Conservation (phyloP, 192 early-diverging fungal species). For the Geranomyces variabilis region DNA sequence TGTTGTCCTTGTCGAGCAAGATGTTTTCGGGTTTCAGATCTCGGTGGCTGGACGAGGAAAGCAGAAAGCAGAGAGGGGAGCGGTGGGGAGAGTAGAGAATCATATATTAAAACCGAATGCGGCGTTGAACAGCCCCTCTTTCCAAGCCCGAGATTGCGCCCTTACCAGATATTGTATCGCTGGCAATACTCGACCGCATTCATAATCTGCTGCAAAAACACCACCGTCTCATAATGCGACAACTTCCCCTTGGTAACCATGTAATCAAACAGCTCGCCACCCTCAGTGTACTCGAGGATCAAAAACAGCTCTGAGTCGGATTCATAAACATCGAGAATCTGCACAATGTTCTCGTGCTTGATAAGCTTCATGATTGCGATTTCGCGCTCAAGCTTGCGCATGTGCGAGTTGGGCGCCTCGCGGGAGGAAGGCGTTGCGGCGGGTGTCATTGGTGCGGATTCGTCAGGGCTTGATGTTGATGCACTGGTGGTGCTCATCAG, state of each 20-base stretch:
- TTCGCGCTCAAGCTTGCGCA: slow-evolving; percentile 58
- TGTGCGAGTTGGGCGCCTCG: slow-evolving; percentile 21
- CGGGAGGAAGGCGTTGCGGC: slow-evolving; percentile 8
- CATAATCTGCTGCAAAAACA: slow-evolving; percentile 97
- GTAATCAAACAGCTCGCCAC: slow-evolving; percentile 76
- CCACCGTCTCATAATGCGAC: slow-evolving; percentile 80
- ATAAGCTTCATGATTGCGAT: slow-evolving; percentile 68
- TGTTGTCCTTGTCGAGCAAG: slow-evolving; percentile 85
- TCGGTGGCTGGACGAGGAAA: slow-evolving; percentile 45
- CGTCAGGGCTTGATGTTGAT: not conserved
- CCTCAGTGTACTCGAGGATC: slow-evolving; percentile 70
- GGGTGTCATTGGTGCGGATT: not conserved
- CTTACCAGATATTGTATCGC: slow-evolving; percentile 85
- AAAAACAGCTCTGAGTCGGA: slow-evolving; percentile 61
- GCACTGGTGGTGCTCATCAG: slow-evolving; percentile 6
- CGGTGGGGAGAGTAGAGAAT: not conserved
- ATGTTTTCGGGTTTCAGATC: slow-evolving; percentile 72
- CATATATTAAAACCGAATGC: too few relatives aligned
- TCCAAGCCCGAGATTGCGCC: too few relatives aligned
- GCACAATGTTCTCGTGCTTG: slow-evolving; percentile 58
- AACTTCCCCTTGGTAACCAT: slow-evolving; percentile 67
- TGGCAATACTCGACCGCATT: slow-evolving; percentile 95
- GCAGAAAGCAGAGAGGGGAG: not conserved
- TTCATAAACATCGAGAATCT: slow-evolving; percentile 65
- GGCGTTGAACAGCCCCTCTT: too few relatives aligned